Conservation (phyloP, 2,329 filamentous ascomycete species). For the Stylonectria norvegica region DNA sequence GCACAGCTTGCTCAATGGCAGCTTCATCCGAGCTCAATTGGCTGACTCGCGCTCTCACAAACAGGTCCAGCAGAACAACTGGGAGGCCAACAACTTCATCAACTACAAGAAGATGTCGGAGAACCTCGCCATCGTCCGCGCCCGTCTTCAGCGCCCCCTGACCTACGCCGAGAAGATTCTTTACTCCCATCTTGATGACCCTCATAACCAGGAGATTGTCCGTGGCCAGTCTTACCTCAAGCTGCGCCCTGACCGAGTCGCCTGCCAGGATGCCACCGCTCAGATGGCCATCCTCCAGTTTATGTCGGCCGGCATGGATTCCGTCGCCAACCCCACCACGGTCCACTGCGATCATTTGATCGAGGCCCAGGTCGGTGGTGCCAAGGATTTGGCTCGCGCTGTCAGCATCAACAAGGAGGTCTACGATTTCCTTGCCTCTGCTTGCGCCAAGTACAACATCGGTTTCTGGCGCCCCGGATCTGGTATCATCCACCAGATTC, state of each 20-base stretch:
- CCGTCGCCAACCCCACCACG: conserved; percentile 88
- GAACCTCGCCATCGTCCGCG: conserved; percentile 87
- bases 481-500: conserved; percentile 98
- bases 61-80: conserved; percentile 89
- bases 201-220: conserved; percentile 93
- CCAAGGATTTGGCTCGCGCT: conserved; percentile 89
- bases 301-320: conserved; percentile 97
- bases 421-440: conserved; percentile 91
- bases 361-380: conserved; percentile 90
- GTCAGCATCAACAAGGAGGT: conserved; percentile 97
- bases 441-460: conserved; percentile 99
- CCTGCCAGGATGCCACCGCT: conserved; percentile 98
- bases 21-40: no score
- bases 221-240: conserved; percentile 94
- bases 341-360: conserved; percentile 99
- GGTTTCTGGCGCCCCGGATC: conserved; percentile 99
- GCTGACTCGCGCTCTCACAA: conserved; percentile 14
- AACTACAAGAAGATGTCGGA: conserved; percentile 99
- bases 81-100: conserved; percentile 94
- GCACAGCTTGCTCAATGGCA: no score
- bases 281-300: conserved; percentile 99
- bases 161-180: conserved; percentile 98
- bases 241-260: conserved; percentile 93
- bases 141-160: conserved; percentile 85
- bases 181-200: conserved; percentile 98